Conservation (phyloP, 352 stramenopile genomes). For the Peronospora destructor region DNA sequence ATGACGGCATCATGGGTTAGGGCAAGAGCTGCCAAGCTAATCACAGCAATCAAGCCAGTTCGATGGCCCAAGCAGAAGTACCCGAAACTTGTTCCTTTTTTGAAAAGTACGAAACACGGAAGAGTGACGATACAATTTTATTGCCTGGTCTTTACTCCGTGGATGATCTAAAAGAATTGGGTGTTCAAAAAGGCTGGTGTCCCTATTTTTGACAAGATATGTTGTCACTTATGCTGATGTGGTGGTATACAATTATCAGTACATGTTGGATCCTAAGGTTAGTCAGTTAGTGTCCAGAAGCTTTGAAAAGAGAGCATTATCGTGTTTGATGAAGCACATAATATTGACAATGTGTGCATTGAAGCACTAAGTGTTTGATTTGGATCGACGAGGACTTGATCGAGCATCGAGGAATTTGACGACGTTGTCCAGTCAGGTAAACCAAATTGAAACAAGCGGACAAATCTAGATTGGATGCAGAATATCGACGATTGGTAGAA, state of each 20-base stretch:
- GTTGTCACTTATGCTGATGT: conserved; percentile 96
- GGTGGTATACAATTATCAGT: conserved; percentile 99
- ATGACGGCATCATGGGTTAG: conserved; percentile 98
- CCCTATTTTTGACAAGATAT: conserved; percentile 98
- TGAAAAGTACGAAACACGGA: conserved; percentile 82
- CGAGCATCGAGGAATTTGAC: conserved; percentile 88
- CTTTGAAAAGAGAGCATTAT: conserved; percentile 90
- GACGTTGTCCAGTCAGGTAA: conserved; percentile 68
- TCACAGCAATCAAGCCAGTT: conserved; percentile 10
- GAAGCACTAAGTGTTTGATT: conserved; percentile 95
- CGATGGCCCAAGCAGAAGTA: conserved; percentile 5
- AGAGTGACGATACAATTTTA: conserved; percentile 90
- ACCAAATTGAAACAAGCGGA: conserved; percentile 88
- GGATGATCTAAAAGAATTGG: conserved; percentile 93
- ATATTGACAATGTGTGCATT: conserved; percentile 99
- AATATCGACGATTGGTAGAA: conserved; percentile 94
- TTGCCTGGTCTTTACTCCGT: conserved; percentile 93
- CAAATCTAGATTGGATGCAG: conserved; percentile 86
- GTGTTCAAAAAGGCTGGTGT: conserved; percentile 90
- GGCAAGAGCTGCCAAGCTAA: conserved; percentile 42
- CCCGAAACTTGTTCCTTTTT: conserved; percentile 87
- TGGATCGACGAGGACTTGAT: conserved; percentile 90
- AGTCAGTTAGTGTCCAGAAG: conserved; percentile 86
- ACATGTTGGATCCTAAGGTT: conserved; percentile 99
- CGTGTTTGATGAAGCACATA: conserved; percentile 98